Base-by-base conservation (phyloP, 2,329 filamentous ascomycete genomes). In the Emergomyces orientalis region DNA sequence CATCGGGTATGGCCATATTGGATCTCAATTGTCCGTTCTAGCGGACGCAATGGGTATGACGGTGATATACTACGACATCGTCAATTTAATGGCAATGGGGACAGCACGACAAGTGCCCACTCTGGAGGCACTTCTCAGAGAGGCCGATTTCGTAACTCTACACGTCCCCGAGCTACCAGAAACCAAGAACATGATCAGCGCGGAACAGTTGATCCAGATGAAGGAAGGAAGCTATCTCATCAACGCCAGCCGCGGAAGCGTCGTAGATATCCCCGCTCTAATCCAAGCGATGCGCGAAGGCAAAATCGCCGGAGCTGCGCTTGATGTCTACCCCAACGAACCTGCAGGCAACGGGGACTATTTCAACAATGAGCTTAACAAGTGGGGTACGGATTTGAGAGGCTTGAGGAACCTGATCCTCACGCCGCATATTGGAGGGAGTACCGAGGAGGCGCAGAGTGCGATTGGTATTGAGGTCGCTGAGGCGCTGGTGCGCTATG, bases 41-140 rank as follows among this genome's bases (percentile, higher is more conserved):
- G 92, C 94, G 34, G 94, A 99, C 77, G 87, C 93, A 30, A 96
- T 99, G 91, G 94, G 94, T 59, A 97, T 99, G 93, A 87, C 84
- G 19, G 94, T 99, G 71, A 92, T 97, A 71, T 99, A 97, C 82
- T 97, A 95, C 76, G 94, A 99, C 76, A 87, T 96, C 7, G 78
- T 96, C 66, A 96, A 92, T 69, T 82, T 97, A 69, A 99, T 99
- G 94, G 89, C 89, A 54, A 80, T 99, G 74, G 94, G 94, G 62
- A 96, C 89, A 13, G 86, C 93, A 39, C 86, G 83, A 68, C 94
- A 97, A 75, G 89, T 97, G 47, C 80, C 87, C 5, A 88, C 85
- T 0, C 80, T 99, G 27, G 84, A 93, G 39, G 85, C 82, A 25
- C 85, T 99, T 47, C 84, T 99, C 54, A 80, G 84, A 62, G 81